Base-by-base conservation (phyloP, 495 filamentous ascomycete genomes). In the Thozetella sp. region DNA sequence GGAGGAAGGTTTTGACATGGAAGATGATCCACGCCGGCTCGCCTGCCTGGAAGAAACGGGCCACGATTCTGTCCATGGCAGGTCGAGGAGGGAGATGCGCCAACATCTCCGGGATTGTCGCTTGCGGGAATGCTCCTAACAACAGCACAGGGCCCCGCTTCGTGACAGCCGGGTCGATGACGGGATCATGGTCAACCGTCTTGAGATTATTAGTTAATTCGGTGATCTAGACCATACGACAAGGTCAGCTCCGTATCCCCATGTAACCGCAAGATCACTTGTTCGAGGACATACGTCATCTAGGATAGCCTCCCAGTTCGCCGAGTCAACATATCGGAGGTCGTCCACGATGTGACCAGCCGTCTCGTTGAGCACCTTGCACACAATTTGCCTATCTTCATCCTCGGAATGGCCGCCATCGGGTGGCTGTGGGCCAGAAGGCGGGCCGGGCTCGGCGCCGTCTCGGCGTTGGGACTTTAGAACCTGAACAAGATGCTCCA, bases 401-500 rank as follows among this genome's bases (percentile, higher is more conserved):
- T 59, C 56, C 12, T 56, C 51, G n/a, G 50, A 59, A 13, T 64
- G 61, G 10, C 43, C 20, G 43, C 10, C n/a, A 48, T 20, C 20
- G n/a, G 20, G 9, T 15, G 48, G 53, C 17, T 55, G 26, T 4
- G 25, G 13, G 3, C 22, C 54, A 11, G 23, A 25, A 10, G 3
- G 19, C 4, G 34, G 22, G 17, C 25, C 10, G n/a, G 53, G 2
- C 2, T 65, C 57, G 25, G 19, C 24, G 25, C 37, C 19, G 2
- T 59, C 59, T 25, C 64, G 66, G 25, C 27, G 63, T 69, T 68
- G 75, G 55, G 62, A 73, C 63, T 69, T 82, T 69, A 56, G 77
- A 63, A 64, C 80, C 59, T 79, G 69, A 6, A 84, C 77, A 45
- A 84, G 61, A 50, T 81, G 81, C 60, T 83, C 80, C 22, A 84